Conservation (phyloP, 1,284 basidiomycete genomes). For the Sanghuangporus baumii region DNA sequence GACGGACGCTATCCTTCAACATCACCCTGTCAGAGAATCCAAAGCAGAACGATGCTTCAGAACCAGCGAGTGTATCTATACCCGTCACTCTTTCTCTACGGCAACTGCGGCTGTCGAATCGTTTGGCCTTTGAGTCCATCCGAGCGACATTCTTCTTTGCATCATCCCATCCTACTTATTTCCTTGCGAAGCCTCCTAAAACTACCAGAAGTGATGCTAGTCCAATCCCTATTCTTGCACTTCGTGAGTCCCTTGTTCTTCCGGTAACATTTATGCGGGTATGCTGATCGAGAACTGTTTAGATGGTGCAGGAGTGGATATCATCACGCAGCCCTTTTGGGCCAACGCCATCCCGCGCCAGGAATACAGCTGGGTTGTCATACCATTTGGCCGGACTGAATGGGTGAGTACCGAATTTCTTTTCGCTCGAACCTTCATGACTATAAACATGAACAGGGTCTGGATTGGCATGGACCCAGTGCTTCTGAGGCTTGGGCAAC, state of each 20-base stretch:
- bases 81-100: slow-evolving; percentile 35
- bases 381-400: slow-evolving; percentile 66
- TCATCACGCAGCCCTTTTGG: slow-evolving; percentile 52
- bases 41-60: slow-evolving; percentile 22
- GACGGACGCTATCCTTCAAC: slow-evolving; percentile 1
- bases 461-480: slow-evolving; percentile 83
- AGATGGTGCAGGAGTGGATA: slow-evolving; percentile 81
- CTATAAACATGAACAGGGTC: slow-evolving; percentile 47
- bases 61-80: slow-evolving; percentile 20
- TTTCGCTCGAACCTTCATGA: not conserved
- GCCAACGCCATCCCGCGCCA: slow-evolving; percentile 52
- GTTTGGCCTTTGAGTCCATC: slow-evolving; percentile 32
- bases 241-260: slow-evolving; percentile 44
- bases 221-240: slow-evolving; percentile 56
- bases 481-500: slow-evolving; percentile 54
- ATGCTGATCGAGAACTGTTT: not conserved
- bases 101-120: slow-evolving; percentile 38
- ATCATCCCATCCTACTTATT: slow-evolving; percentile 48
- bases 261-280: not conserved
- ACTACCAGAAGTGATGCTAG: slow-evolving; percentile 19
- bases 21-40: slow-evolving; percentile 24
- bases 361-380: slow-evolving; percentile 59
- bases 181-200: slow-evolving; percentile 51
- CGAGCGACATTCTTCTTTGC: slow-evolving; percentile 56
- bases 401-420: slow-evolving; percentile 44